These are phyloP conservation scores for Pestalotiopsis sp. DNA, from an alignment of 2,329 filamentous ascomycete species.

Conservation along the genomic window DNA sequence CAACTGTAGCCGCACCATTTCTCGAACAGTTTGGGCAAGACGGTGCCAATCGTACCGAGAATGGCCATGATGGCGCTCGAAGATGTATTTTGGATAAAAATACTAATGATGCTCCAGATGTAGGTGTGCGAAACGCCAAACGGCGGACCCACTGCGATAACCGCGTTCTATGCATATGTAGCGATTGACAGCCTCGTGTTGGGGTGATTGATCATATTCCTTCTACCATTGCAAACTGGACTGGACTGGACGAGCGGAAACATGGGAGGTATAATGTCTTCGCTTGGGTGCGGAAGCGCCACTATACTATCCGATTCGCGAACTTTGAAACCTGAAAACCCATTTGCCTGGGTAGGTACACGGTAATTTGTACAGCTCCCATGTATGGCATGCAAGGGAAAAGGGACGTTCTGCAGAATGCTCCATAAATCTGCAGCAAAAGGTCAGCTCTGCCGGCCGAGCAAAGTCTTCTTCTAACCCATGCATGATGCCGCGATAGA, in stretches of 20 bases:
- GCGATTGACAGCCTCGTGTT: slow-evolving; percentile 14
- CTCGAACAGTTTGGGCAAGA: neutral
- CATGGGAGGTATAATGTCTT: neutral
- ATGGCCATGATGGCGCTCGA: no score
- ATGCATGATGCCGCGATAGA: neutral
- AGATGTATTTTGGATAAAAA: neutral
- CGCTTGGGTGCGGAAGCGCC: neutral
- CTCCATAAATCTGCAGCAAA: neutral
- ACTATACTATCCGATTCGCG: slow-evolving; percentile 10
- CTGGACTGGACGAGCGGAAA: neutral
- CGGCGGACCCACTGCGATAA: neutral
- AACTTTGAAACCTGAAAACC: neutral
- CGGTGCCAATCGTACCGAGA: no score
- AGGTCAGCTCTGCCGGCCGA: neutral
- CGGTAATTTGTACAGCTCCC: neutral
- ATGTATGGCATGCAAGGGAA: neutral
- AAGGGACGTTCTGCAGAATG: neutral
- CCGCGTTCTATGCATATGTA: neutral
- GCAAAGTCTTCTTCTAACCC: neutral
- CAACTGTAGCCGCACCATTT: slow-evolving; percentile 4
- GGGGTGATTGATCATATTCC: slow-evolving; percentile 14
- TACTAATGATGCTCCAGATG: neutral
- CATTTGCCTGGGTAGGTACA: neutral
- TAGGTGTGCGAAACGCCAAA: neutral
- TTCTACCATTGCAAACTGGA: neutral